Evolutionary conservation across 2,329 filamentous ascomycete species (phyloP), one percentile per base, ranked within the genome.

Genomic region (Westerdykella aurantiaca): DNA sequence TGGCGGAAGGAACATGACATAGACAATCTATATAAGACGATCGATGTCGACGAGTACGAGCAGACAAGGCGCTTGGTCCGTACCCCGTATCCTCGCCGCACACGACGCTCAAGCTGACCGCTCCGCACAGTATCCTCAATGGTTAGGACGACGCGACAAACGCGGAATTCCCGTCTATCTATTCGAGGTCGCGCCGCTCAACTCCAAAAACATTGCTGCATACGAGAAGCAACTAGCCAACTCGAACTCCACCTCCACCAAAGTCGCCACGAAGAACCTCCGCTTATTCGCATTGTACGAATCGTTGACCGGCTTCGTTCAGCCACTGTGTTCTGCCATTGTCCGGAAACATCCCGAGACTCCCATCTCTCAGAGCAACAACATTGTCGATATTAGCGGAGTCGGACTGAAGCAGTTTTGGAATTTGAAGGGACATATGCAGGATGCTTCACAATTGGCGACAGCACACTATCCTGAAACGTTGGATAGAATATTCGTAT

Each of bases 381-480:
- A 96, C 70, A 95, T 97, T 56, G 89, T 96, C 45, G 91, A 97
- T 66, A 88, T 97, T 51, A 85, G 82, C 13, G 83, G 84, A 12
- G 90, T 96, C 21, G 88, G 88, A 5, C 68, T 97, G 66, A 88
- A 87, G 72, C 89, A 94, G 72, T 96, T 96, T 67, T 96, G 91
- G 91, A 94, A 94, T 69, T 70, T 97, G 49, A 93, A 94, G 74
- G 73, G 72, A 18, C 91, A 96, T 68, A 95, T 97, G 89, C 90
- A 96, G 71, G 85, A 89, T 60, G 90, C 90, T 2, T 90, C 85
- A 60, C 80, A 83, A 47, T 75, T 96, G 43, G 91, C 91, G 5
- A 96, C 90, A 3, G 88, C 90, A 5, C 87, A 96, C 70, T 97
- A 96, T 65, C 91, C 91, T 0, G 91, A 97, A 71, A 97, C 90